Conservation (phyloP, 495 filamentous ascomycete species). For the Neurospora intermedia region DNA sequence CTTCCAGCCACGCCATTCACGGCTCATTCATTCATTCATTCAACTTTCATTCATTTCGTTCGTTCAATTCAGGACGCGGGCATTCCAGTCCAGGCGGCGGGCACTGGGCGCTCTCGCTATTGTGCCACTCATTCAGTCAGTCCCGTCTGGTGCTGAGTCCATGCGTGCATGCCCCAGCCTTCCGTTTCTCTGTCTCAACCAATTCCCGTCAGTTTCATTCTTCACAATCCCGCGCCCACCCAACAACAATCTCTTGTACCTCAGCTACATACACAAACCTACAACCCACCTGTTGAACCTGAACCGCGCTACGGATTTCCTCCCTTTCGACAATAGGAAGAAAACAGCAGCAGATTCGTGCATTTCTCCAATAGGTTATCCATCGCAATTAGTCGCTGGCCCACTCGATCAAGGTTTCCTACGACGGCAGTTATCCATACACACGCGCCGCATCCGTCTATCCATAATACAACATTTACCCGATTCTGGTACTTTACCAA, state of each 20-base stretch:
- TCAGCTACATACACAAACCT: background rate
- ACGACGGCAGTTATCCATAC: background rate
- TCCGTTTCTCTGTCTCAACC: background rate
- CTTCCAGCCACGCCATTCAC: constrained; percentile 23
- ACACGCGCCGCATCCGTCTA: background rate
- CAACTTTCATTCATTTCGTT: background rate
- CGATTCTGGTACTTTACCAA: background rate
- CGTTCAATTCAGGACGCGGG: background rate
- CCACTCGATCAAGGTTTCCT: background rate
- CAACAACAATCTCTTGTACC: constrained; percentile 9
- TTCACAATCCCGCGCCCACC: constrained; percentile 11
- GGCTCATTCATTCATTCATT: background rate
- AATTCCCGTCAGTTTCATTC: background rate
- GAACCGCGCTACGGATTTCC: background rate
- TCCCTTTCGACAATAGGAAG: constrained; percentile 2
- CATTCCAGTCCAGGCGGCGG: background rate
- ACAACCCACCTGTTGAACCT: background rate
- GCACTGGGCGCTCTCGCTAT: background rate
- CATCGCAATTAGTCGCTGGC: background rate
- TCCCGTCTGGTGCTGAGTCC: background rate
- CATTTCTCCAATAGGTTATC: constrained; percentile 19
- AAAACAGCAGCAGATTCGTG: constrained; percentile 11
- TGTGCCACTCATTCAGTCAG: background rate
- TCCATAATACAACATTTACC: background rate
- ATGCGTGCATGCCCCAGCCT: background rate